Conservation (phyloP, 2,329 filamentous ascomycete genomes). For the Verticillium nubilum region DNA sequence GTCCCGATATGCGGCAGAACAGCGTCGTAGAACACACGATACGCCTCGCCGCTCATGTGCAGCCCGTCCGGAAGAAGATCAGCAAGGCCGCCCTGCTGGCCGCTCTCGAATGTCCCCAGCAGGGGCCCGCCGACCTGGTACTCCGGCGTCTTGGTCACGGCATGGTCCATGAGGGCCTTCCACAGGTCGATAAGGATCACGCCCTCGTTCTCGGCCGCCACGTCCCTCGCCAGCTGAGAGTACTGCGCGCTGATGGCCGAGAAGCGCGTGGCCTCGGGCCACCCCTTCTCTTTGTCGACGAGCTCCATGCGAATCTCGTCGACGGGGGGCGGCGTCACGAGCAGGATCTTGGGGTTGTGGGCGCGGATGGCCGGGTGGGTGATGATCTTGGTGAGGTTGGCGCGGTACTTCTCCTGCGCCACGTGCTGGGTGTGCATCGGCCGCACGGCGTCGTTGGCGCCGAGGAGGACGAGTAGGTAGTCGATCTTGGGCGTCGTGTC, state of each 20-base stretch:
- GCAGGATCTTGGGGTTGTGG: conserved; percentile 67
- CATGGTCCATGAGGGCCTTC: conserved; percentile 70
- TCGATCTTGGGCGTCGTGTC: conserved; percentile 53
- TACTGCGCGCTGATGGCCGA: conserved; percentile 48
- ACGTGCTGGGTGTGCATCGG: conserved; percentile 67
- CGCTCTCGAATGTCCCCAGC: conserved; percentile 45
- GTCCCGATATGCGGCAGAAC: conserved; percentile 42
- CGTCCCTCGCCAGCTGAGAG: conserved; percentile 53
- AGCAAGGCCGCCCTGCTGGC: conserved; percentile 44
- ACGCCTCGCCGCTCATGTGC: conserved; percentile 50
- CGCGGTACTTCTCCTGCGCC: conserved; percentile 66
- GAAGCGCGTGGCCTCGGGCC: conserved; percentile 34
- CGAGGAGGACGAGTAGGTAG: conserved; percentile 74
- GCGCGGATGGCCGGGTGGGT: conserved; percentile 63
- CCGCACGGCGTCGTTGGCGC: conserved; percentile 83
- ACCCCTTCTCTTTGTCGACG: conserved; percentile 42
- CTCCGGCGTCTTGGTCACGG: conserved; percentile 47
- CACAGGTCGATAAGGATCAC: conserved; percentile 75
- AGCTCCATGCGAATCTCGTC: conserved; percentile 64
- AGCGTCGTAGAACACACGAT: conserved; percentile 44
- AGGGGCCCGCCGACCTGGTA: conserved; percentile 41
- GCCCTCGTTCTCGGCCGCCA: conserved; percentile 65
- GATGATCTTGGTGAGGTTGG: conserved; percentile 67
- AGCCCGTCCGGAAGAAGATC: conserved; percentile 51
- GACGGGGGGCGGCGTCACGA: conserved; percentile 78